These are phyloP conservation scores for Cercospora nicotianae DNA, from an alignment of 2,329 filamentous ascomycete species.

Conservation along the genomic window DNA sequence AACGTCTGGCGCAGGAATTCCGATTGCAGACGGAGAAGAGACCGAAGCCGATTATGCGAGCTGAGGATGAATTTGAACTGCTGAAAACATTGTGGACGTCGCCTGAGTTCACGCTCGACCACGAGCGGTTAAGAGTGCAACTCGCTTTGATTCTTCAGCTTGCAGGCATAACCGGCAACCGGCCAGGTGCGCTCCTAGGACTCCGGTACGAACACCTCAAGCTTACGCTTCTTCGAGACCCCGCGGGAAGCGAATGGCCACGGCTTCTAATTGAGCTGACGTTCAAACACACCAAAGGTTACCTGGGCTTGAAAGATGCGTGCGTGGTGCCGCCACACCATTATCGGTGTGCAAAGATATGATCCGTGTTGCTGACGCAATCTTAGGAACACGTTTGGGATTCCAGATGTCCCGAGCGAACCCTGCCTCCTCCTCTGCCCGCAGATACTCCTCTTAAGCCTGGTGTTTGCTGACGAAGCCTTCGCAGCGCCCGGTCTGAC, in stretches of 20 bases:
- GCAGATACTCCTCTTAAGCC: constrained; percentile 20
- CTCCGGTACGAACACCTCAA: constrained; percentile 22
- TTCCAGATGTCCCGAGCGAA: constrained; percentile 21
- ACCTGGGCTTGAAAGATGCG: constrained; percentile 25
- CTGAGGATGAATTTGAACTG: constrained; percentile 25
- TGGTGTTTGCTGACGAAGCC: constrained; percentile 22
- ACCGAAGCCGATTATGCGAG: constrained; percentile 19
- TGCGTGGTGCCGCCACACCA: constrained; percentile 3
- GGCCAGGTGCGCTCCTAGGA: constrained; percentile 18
- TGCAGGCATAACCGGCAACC: constrained; percentile 22
- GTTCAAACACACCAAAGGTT: constrained; percentile 26
- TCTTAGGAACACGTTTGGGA: constrained; percentile 21
- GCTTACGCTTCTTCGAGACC: constrained; percentile 22
- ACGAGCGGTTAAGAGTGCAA: constrained; percentile 21
- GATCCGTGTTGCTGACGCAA: neutral
- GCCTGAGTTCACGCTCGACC: constrained; percentile 17
- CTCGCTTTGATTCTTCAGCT: constrained; percentile 22
- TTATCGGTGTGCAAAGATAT: neutral
- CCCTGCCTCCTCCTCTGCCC: constrained; percentile 23
- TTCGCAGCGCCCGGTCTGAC: constrained; percentile 12
- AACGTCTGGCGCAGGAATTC: constrained; percentile 17
- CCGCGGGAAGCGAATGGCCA: constrained; percentile 19
- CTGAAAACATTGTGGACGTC: constrained; percentile 25
- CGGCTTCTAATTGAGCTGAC: constrained; percentile 21
- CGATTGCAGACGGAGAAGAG: constrained; percentile 23